A percentile compares a stretch with the other conserved stretches of the same genome.
Evolutionary conservation across 2,329 filamentous ascomycete species (phyloP).

Genomic region (Neurospora sp.): DNA sequence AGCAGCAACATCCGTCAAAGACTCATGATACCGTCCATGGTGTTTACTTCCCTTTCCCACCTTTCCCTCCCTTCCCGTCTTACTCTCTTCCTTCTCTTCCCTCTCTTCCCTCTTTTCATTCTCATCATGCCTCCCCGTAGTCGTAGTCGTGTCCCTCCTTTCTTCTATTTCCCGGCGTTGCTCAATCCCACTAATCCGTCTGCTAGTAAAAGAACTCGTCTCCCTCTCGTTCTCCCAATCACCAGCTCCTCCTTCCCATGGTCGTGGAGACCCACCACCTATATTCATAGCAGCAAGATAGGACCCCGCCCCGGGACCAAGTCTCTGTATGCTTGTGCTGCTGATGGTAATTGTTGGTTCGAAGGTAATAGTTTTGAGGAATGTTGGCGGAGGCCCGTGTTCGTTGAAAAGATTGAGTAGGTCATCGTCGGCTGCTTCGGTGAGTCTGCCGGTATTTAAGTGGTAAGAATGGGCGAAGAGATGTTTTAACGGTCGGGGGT

Average conservation of each 20-base stretch:
- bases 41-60: neutral
- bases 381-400: neutral
- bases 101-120: neutral
- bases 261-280: neutral
- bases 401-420: neutral
- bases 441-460: neutral
- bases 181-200: neutral
- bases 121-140: neutral
- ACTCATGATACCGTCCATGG: neutral
- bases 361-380: neutral
- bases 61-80: neutral
- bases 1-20: neutral
- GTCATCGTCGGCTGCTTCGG: neutral
- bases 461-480: neutral
- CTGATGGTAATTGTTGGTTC: neutral
- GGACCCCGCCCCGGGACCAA: neutral
- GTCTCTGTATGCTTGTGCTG: neutral
- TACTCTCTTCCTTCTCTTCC: neutral
- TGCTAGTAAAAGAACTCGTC: neutral
- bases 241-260: neutral
- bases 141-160: neutral
- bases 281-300: neutral
- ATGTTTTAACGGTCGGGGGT: neutral
- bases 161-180: neutral
- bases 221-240: neutral